phyloP scores from a whole-genome alignment of 2,329 filamentous ascomycete genomes.

The Cyanodermella asteris region DNA sequence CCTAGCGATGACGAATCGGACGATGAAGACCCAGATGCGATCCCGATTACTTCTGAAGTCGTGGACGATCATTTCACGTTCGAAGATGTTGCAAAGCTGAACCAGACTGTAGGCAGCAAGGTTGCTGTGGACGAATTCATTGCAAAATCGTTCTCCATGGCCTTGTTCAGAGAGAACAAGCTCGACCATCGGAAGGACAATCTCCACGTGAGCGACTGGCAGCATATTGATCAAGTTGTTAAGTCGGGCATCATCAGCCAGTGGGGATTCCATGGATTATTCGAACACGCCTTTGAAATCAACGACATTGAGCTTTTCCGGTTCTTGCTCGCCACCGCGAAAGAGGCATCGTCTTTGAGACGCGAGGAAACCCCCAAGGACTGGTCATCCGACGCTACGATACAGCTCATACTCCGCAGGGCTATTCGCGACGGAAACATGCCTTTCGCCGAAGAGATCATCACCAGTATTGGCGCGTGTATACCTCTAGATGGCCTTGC shows the following conservation, averaged over 20 bases:
- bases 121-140: too few relatives aligned
- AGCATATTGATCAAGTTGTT: too few relatives aligned
- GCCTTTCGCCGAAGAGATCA: conserved; percentile 39
- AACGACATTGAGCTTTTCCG: background rate
- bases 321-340: conserved; percentile 3
- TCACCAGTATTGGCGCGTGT: conserved; percentile 43
- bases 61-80: conserved; percentile 50
- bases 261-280: too few relatives aligned
- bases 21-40: conserved; percentile 14
- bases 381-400: conserved; percentile 5
- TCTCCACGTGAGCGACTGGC: too few relatives aligned
- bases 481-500: conserved; percentile 47
- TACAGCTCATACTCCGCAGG: too few relatives aligned
- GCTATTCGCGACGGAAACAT: too few relatives aligned
- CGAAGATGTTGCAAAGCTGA: conserved; percentile 50
- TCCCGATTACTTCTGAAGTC: conserved; percentile 25
- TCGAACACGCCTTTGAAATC: conserved; percentile 1
- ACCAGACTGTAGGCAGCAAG: conserved; percentile 16
- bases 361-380: background rate
- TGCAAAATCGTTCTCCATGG: too few relatives aligned
- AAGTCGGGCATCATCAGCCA: too few relatives aligned
- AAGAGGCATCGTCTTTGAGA: background rate
- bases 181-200: too few relatives aligned
- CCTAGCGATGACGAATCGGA: conserved; percentile 15
- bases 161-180: too few relatives aligned